Base-by-base conservation (phyloP, 495 filamentous ascomycete species). In the Aspergillus nidulans region DNA sequence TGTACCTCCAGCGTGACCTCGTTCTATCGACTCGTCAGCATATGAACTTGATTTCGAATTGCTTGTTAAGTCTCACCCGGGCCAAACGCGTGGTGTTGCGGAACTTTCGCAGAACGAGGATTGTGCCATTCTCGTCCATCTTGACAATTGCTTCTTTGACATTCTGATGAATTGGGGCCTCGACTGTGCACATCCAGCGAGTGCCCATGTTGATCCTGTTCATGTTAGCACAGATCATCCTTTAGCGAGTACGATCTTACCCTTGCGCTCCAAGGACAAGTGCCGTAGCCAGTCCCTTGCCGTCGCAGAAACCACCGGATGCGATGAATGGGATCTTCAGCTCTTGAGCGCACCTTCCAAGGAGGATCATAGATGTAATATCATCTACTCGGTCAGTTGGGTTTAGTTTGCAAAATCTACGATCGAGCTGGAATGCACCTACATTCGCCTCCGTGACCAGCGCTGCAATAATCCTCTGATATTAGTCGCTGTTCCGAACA, bases 371-470 rank as follows among this genome's bases (percentile, higher is more conserved):
- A 23, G 42, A 47, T 28, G 52, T 40, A 28, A 54, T 47, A 26
- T 47, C 51, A 38, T 24, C 51, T 53, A 19, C 9, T 28, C 26
- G 26, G 41, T 21, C 18, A 32, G 23, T 28, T 28, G n/a, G 10
- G 7, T 30, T 42, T 42, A 6, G n/a, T 25, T 45, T 3, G 10
- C 21, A 21, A 13, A 4, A 28, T 9, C 26, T 28, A 4, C 26
- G 26, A 9, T 28, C 20, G 6, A 28, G 36, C 13, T 8, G 25
- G 16, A 6, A 52, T 2, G 20, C 32, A 53, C 39, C n/a, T 34
- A 53, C 50, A 53, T 53, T 53, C 50, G 24, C 50, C 50, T 16
- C 50, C 50, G 43, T 53, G 50, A 7, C 50, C 50, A 32, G 50
- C 40, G 43, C 50, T 53, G 12, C 12, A 18, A 23, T 28, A 13